Percentiles rank a stretch among this genome's conserved stretches.
phyloP scores from a whole-genome alignment of 371 early-diverging fungal species.

The Rhizopus microsporus region DNA sequence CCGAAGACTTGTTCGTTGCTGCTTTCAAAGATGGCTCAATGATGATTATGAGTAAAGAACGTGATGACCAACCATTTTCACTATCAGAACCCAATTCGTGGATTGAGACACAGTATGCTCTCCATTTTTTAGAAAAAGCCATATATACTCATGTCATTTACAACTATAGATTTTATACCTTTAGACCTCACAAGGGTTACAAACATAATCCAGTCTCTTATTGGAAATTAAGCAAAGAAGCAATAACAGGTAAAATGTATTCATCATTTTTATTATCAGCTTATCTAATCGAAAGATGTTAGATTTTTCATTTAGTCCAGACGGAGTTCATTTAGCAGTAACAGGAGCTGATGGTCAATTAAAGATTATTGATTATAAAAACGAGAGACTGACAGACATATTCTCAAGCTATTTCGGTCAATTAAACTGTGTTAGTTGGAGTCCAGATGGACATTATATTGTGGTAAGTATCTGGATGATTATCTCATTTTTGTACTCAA shows the following conservation, averaged over 20 bases:
- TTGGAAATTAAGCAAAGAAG: conserved; percentile 69
- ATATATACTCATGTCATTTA: background rate
- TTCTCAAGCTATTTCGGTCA: conserved; percentile 84
- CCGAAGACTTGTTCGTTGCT: conserved; percentile 82
- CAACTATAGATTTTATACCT: conserved; percentile 51
- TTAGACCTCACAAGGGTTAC: conserved; percentile 49
- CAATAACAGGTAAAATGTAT: conserved; percentile 64
- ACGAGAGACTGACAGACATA: conserved; percentile 73
- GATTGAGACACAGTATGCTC: conserved; percentile 28
- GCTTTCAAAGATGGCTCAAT: conserved; percentile 77
- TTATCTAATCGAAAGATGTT: background rate
- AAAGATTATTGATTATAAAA: conserved; percentile 72
- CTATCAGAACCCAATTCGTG: conserved; percentile 34
- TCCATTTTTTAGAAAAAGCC: background rate
- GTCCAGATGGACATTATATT: conserved; percentile 90
- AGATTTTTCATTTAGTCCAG: conserved; percentile 87
- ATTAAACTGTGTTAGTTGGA: conserved; percentile 87
- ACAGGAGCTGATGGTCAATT: conserved; percentile 78
- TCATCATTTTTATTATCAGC: background rate
- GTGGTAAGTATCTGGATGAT: conserved; percentile 54
- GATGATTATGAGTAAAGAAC: conserved; percentile 82
- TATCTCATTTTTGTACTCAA: background rate
- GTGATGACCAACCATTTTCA: conserved; percentile 73
- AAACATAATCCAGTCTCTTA: conserved; percentile 77
- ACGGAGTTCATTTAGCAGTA: conserved; percentile 79